Base-by-base conservation (phyloP, 495 filamentous ascomycete species). In the Daldinia childiae region DNA sequence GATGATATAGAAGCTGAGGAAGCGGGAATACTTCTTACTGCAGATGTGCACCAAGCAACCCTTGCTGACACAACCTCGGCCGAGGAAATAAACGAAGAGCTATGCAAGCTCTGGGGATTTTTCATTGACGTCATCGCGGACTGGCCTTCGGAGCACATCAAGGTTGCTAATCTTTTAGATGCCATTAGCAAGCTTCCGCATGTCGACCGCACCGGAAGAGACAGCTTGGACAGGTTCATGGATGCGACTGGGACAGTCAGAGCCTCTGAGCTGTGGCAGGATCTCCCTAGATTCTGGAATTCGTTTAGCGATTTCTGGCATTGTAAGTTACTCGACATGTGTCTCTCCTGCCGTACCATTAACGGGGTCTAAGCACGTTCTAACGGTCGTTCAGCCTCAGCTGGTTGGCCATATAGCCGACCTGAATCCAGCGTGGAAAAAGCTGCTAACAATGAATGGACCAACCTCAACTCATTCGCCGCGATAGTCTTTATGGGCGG, bases 1-100 rank as follows among this genome's bases (percentile, higher is more conserved):
- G 21, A 26, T 30, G 11, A 60, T 14, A 60, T 60, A 60, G 21
- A n/a, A 48, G 58, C 24, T 24, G 58, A 60, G 6, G 36, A 60
- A 4, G 38, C 58, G 26, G 58, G 24, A n/a, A 17, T 6, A 1
- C 21, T 60, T 24, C 6, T 48, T 5, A 48, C 43, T 21, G 43
- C 43, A 48, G 43, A 48, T 8, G 43, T 48, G 43, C 43, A 48
- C 19, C 17, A 24, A 12, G 43, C 19, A 48, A 48, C 43, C 43
- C 43, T 48, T 24, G 19, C 43, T 11, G 43, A 48, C 9, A 48
- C 43, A 21, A 48, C 43, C 19, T 21, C 8, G 9, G 43, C 19
- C 7, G 21, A 48, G 43, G 43, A 48, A 12, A 48, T 24, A 48
- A 24, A 48, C 19, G 19, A 21, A 0, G 43, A 48, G 19, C 43